These are phyloP conservation scores for Mycena maculata DNA, from an alignment of 768 basidiomycete genomes.

Conservation along the genomic window DNA sequence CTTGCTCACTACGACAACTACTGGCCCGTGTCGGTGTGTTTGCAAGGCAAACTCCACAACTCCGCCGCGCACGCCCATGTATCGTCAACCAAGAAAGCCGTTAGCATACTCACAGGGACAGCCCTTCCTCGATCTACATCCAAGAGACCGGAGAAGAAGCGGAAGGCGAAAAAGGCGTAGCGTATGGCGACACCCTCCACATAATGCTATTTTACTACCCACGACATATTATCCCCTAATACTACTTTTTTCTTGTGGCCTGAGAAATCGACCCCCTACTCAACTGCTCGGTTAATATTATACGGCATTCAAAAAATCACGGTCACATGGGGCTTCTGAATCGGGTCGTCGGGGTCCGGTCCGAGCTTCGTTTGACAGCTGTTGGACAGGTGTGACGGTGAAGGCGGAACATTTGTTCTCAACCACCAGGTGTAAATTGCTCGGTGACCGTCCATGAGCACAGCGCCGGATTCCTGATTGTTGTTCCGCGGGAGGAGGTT, in stretches of 20 bases:
- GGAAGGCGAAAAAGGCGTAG: background rate
- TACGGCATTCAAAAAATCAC: no score
- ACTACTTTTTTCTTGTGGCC: no score
- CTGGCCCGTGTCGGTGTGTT: conserved; percentile 12
- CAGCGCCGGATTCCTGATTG: background rate
- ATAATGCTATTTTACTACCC: background rate
- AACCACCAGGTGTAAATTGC: conserved; percentile 4
- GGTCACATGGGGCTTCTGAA: no score
- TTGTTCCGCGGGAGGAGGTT: no score
- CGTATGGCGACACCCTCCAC: no score
- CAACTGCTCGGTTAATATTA: no score
- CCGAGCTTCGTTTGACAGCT: no score
- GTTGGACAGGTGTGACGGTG: no score
- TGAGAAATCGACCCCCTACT: no score
- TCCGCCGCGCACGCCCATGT: conserved; percentile 3
- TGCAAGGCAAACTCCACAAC: conserved; percentile 20
- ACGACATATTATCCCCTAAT: background rate
- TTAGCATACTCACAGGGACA: background rate
- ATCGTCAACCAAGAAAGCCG: background rate
- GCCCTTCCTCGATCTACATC: background rate
- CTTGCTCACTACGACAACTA: background rate
- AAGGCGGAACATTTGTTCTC: no score
- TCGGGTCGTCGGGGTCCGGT: no score
- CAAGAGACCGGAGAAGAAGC: background rate
- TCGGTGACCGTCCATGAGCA: background rate